These are phyloP conservation scores for Leucocoprinus birnbaumii DNA, from an alignment of 768 basidiomycete genomes.

Conservation along the genomic window DNA sequence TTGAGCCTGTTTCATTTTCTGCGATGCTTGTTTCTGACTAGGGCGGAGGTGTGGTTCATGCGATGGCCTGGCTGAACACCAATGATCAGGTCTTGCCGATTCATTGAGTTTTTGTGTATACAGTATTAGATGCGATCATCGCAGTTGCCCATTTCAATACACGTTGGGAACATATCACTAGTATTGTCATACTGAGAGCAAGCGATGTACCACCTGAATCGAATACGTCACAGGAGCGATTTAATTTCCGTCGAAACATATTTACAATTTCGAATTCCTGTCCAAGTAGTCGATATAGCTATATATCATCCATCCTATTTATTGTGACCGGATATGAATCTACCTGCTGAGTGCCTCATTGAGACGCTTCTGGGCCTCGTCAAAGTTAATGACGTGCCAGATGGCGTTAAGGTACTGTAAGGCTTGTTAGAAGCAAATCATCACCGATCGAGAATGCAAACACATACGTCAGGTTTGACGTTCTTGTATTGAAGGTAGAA, in stretches of 20 bases:
- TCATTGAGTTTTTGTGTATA: no score
- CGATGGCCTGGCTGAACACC: no score
- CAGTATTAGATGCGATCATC: no score
- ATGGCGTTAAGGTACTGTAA: constrained; percentile 88
- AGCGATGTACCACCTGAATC: no score
- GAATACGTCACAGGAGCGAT: not conserved
- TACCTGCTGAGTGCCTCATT: constrained; percentile 28
- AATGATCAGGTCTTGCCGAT: no score
- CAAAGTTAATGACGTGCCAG: constrained; percentile 96
- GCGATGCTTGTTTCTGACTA: no score
- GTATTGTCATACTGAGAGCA: no score
- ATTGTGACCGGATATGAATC: constrained; percentile 7
- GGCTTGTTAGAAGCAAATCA: constrained; percentile 20
- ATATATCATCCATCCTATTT: not conserved
- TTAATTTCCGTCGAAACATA: not conserved
- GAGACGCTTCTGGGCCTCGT: constrained; percentile 75
- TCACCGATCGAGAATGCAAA: constrained; percentile 25
- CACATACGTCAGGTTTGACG: constrained; percentile 88
- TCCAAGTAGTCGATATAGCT: not conserved
- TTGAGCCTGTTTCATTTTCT: no score
- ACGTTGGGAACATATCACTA: no score
- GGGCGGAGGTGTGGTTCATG: no score
- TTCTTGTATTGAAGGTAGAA: constrained; percentile 85
- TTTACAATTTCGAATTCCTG: not conserved
- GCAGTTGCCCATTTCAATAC: no score